Percentiles rank a stretch among this genome's conserved stretches.
Evolutionary conservation across 139 green algal species (phyloP).

Genomic region (Nannochloris sp.): DNA sequence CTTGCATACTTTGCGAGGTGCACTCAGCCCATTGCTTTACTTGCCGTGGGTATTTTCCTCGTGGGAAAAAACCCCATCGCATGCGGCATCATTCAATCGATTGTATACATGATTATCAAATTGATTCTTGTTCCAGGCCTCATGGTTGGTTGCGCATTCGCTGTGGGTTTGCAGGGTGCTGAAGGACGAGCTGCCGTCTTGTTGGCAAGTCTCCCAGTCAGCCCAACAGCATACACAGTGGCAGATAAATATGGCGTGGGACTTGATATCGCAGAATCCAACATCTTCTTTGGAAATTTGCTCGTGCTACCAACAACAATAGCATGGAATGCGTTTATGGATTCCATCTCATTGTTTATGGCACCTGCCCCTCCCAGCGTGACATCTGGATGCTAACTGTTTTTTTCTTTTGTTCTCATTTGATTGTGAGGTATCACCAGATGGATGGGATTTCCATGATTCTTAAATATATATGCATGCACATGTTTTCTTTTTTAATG

Average conservation of each 20-base stretch:
- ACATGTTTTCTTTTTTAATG: too few relatives aligned
- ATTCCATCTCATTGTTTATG: constrained; percentile 13
- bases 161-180: constrained; percentile 21
- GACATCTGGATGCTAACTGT: not conserved
- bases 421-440: too few relatives aligned
- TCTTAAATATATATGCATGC: too few relatives aligned
- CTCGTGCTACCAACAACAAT: constrained; percentile 33
- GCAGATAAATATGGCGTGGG: constrained; percentile 18
- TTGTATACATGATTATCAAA: constrained; percentile 26
- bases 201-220: constrained; percentile 23
- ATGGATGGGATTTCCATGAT: too few relatives aligned
- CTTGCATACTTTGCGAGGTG: constrained; percentile 23
- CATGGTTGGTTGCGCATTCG: constrained; percentile 26
- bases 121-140: constrained; percentile 21
- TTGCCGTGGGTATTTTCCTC: constrained; percentile 27
- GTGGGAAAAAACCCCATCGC: constrained; percentile 14
- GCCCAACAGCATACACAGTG: constrained; percentile 10
- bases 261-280: constrained; percentile 10
- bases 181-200: constrained; percentile 18
- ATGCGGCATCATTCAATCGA: constrained; percentile 5
- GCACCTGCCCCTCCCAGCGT: not conserved
- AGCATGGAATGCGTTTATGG: constrained; percentile 24
- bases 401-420: too few relatives aligned
- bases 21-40: constrained; percentile 26
- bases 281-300: constrained; percentile 29